A percentile compares a stretch with the other conserved stretches of the same genome.
phyloP scores from a whole-genome alignment of 1,284 basidiomycete genomes.

The Sanghuangporus sanghuang region DNA sequence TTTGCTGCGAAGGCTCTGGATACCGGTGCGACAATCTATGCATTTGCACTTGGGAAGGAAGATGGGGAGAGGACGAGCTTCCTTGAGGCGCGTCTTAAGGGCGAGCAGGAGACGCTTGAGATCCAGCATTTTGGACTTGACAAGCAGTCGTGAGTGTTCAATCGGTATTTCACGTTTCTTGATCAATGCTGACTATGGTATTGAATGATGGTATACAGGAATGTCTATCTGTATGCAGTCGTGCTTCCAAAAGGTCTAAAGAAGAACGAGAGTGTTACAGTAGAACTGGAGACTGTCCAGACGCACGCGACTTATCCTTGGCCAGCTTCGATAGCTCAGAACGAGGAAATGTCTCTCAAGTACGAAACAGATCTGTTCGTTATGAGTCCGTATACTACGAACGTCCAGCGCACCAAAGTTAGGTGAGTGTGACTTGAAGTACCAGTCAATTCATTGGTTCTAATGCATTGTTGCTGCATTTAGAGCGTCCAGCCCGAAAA shows the following conservation, averaged over 20 bases:
- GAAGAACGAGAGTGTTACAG: constrained; percentile 55
- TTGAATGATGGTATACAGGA: constrained; percentile 23
- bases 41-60: constrained; percentile 60
- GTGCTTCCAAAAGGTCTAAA: constrained; percentile 42
- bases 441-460: constrained; percentile 8
- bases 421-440: constrained; percentile 45
- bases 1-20: constrained; percentile 77
- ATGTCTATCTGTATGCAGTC: constrained; percentile 35
- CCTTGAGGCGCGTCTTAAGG: constrained; percentile 76
- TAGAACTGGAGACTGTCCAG: constrained; percentile 73
- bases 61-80: constrained; percentile 70
- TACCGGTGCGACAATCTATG: constrained; percentile 58
- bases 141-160: constrained; percentile 41
- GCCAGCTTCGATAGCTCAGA: constrained; percentile 70
- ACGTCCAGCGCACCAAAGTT: constrained; percentile 80
- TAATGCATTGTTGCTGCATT: constrained; percentile 4
- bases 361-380: constrained; percentile 75
- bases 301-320: constrained; percentile 74
- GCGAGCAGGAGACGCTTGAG: constrained; percentile 52
- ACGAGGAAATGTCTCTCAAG: constrained; percentile 76
- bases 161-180: constrained; percentile 27
- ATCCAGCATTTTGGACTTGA: constrained; percentile 47
- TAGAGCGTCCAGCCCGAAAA: constrained; percentile 62
- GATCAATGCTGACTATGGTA: constrained; percentile 1
- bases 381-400: constrained; percentile 79